phyloP scores from a whole-genome alignment of 2,329 filamentous ascomycete genomes.

The Claviceps arundinis region DNA sequence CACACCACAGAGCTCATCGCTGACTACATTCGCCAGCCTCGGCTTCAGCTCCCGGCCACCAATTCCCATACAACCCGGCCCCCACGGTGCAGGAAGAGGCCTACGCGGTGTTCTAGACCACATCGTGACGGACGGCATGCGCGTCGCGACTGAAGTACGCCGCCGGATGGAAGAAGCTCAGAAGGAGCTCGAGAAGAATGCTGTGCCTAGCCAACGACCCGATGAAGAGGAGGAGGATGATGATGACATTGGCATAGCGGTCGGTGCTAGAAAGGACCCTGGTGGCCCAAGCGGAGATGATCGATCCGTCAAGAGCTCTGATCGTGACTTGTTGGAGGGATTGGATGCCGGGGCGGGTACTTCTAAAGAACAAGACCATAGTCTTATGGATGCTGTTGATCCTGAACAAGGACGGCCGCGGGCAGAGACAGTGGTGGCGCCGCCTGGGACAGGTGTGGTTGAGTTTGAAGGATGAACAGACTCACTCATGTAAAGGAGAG shows the following conservation, averaged over 20 bases:
- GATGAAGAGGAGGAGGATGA: conserved; percentile 63
- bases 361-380: conserved; percentile 19
- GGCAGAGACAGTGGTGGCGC: conserved; percentile 15
- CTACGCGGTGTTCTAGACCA: conserved; percentile 89
- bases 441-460: conserved; percentile 23
- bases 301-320: conserved; percentile 50
- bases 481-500: too few relatives aligned
- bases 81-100: conserved; percentile 48
- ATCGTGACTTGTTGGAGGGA: conserved; percentile 59
- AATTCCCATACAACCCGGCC: conserved; percentile 24
- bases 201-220: conserved; percentile 46
- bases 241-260: conserved; percentile 34
- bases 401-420: conserved; percentile 14
- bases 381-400: conserved; percentile 21
- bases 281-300: conserved; percentile 35
- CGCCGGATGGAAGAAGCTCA: conserved; percentile 93
- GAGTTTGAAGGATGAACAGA: conserved; percentile 27
- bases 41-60: conserved; percentile 35
- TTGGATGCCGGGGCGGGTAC: conserved; percentile 57
- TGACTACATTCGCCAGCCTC: conserved; percentile 75
- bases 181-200: conserved; percentile 76
- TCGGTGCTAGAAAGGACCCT: conserved; percentile 24
- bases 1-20: conserved; percentile 38
- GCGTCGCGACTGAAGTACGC: conserved; percentile 83
- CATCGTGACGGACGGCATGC: conserved; percentile 94